Base-by-base conservation (phyloP, 2,329 filamentous ascomycete genomes). In the Colletotrichum musicola region DNA sequence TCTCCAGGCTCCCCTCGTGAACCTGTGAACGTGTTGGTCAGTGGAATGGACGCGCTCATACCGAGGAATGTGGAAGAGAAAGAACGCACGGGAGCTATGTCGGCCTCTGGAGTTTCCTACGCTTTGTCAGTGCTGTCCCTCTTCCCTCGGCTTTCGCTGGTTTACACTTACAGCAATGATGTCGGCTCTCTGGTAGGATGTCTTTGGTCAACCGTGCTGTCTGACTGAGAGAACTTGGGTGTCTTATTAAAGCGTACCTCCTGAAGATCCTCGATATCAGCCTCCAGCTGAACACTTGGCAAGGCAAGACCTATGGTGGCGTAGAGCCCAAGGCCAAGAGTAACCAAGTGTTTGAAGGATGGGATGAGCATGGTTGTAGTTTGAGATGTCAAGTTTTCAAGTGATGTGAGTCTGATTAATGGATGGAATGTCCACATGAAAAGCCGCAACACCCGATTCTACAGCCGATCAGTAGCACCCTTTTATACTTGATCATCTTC, bases 311-410 rank as follows among this genome's bases (percentile, higher is more conserved):
- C 30, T 1, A 50, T 4, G 6, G 42, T 50, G 30, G 50, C 49
- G 42, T 42, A 50, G 58, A 49, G 13, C 9, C 30, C 42, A 10
- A 55, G 42, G 22, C 58, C 58, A 30, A 66, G 10, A 20, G 50
- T 56, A 13, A 40, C 22, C 18, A 62, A 16, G 4, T n/a, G 38
- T 16, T 62, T 20, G n/a, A 66, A 14, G n/a, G 42, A 55, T 2
- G 50, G 35, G 7, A 50, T 20, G n/a, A 50, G 44, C 63, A 66
- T 66, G 0, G 42, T 44, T 30, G 9, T 18, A 25, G 14, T 3
- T 20, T 10, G 6, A 51, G 47, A 27, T 13, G 18, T 51, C 20
- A 51, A 51, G 47, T 4, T 27, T 51, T 51, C 14, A 27, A 25
- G 13, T 25, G 30, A 35, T 35, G 7, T 7, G 30, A 10, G 7